Evolutionary conservation across 1,284 basidiomycete species (phyloP).

Genomic region (Takashimella tepidaria): DNA sequence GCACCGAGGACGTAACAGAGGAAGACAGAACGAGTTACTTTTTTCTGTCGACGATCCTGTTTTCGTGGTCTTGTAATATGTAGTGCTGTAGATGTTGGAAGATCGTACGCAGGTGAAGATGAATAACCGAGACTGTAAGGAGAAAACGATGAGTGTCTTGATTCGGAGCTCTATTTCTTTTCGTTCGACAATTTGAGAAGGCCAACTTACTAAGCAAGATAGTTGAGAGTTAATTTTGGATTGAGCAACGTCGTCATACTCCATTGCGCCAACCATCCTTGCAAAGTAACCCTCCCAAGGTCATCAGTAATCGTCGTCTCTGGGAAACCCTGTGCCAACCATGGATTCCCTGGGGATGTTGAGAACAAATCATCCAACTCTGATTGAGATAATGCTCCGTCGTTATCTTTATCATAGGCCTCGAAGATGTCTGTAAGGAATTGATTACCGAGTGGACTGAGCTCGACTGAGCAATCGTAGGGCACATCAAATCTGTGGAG

Average conservation of each 20-base stretch:
- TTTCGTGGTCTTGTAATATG: conserved; percentile 76
- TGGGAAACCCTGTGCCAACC: conserved; percentile 78
- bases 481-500: conserved; percentile 88
- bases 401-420: conserved; percentile 94
- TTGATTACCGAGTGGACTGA: conserved; percentile 87
- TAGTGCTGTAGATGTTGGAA: conserved; percentile 64
- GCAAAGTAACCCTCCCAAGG: conserved; percentile 82
- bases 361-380: conserved; percentile 87
- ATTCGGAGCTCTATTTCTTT: conserved; percentile 15
- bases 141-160: no score
- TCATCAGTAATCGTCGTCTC: conserved; percentile 88
- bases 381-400: conserved; percentile 79
- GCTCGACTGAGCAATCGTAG: conserved; percentile 87
- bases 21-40: conserved; percentile 83
- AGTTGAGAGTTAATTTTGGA: conserved; percentile 83
- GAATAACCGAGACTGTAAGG: conserved; percentile 47
- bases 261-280: conserved; percentile 98
- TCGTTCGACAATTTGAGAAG: not conserved
- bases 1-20: conserved; percentile 90
- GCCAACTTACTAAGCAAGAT: conserved; percentile 74
- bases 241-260: conserved; percentile 97
- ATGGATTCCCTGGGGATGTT: conserved; percentile 92
- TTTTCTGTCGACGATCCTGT: conserved; percentile 78
- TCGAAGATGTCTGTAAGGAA: conserved; percentile 98
- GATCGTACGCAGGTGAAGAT: conserved; percentile 46